Evolutionary conservation across 1,139 yeast species (phyloP).

Genomic region (Lizanozyma gosingica): DNA sequence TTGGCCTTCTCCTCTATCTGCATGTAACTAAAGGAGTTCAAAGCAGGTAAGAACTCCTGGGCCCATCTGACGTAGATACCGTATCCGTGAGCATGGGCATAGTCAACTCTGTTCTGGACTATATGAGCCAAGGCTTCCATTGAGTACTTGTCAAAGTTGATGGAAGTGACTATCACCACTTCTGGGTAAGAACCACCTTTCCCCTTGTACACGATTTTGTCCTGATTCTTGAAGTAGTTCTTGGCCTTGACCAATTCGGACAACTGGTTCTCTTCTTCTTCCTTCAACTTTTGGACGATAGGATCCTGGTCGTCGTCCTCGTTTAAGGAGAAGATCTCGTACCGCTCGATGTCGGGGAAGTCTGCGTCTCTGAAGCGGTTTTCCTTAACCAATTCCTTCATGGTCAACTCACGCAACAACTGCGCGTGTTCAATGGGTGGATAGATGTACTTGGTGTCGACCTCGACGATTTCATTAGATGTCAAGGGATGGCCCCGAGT

Average conservation of each 20-base stretch:
- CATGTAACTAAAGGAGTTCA: slow-evolving; percentile 35
- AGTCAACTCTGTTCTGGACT: slow-evolving; percentile 74
- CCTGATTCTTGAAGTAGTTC: slow-evolving; percentile 55
- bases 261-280: slow-evolving; percentile 29
- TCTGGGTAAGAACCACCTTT: slow-evolving; percentile 43
- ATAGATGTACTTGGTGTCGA: slow-evolving; percentile 46
- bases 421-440: slow-evolving; percentile 65
- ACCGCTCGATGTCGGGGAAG: slow-evolving; percentile 29
- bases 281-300: slow-evolving; percentile 23
- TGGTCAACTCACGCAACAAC: slow-evolving; percentile 44
- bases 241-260: slow-evolving; percentile 38
- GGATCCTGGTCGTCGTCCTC: slow-evolving; percentile 39
- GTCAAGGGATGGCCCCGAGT: background rate
- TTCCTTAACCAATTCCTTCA: slow-evolving; percentile 41
- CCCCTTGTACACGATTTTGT: slow-evolving; percentile 45
- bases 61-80: slow-evolving; percentile 78
- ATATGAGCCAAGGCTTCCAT: slow-evolving; percentile 51
- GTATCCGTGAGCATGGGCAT: slow-evolving; percentile 64
- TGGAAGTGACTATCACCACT: slow-evolving; percentile 68
- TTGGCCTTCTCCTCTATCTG: slow-evolving; percentile 27
- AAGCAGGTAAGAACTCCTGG: slow-evolving; percentile 64
- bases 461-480: slow-evolving; percentile 18
- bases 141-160: slow-evolving; percentile 67
- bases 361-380: slow-evolving; percentile 28
- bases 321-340: slow-evolving; percentile 28